Evolutionary conservation across 2,329 filamentous ascomycete species (phyloP).

Genomic region (Stagonosporopsis cucurbitacearum): DNA sequence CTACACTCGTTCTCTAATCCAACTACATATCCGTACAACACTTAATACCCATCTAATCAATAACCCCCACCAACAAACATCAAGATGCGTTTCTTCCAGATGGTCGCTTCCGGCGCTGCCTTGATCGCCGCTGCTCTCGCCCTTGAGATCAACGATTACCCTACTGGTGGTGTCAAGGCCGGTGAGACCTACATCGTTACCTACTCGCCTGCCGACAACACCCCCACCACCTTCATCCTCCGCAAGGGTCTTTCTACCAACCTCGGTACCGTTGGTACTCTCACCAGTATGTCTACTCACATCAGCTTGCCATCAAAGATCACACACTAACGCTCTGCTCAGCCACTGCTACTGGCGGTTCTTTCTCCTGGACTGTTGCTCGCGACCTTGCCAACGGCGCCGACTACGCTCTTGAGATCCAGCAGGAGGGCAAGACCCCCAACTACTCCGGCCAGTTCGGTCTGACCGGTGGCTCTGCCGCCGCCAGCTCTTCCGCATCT

Average conservation of each 20-base stretch:
- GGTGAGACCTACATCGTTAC: constrained; percentile 58
- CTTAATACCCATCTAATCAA: constrained; percentile 28
- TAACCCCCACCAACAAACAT: constrained; percentile 24
- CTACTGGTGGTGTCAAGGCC: constrained; percentile 55
- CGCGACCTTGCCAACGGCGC: constrained; percentile 51
- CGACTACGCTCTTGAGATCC: constrained; percentile 67
- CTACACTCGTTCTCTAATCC: constrained; percentile 39
- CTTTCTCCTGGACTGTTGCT: constrained; percentile 60
- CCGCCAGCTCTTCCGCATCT: constrained; percentile 33
- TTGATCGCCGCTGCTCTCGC: constrained; percentile 53
- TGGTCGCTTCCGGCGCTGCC: constrained; percentile 54
- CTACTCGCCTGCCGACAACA: constrained; percentile 54
- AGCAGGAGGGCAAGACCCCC: constrained; percentile 53
- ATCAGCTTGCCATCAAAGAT: background rate
- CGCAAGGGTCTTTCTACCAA: constrained; percentile 59
- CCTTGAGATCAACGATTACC: constrained; percentile 56
- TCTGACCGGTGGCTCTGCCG: constrained; percentile 42
- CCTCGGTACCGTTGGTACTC: constrained; percentile 57
- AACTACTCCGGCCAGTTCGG: constrained; percentile 64
- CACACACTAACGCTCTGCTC: constrained; percentile 20
- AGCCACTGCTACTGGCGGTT: constrained; percentile 54
- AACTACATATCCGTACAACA: constrained; percentile 22
- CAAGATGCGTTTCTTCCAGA: constrained; percentile 60
- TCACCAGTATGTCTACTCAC: constrained; percentile 54
- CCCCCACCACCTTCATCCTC: constrained; percentile 62